Evolutionary conservation across 139 green algal species (phyloP).

Genomic region (Auxenochlorella pyrenoidosa): DNA sequence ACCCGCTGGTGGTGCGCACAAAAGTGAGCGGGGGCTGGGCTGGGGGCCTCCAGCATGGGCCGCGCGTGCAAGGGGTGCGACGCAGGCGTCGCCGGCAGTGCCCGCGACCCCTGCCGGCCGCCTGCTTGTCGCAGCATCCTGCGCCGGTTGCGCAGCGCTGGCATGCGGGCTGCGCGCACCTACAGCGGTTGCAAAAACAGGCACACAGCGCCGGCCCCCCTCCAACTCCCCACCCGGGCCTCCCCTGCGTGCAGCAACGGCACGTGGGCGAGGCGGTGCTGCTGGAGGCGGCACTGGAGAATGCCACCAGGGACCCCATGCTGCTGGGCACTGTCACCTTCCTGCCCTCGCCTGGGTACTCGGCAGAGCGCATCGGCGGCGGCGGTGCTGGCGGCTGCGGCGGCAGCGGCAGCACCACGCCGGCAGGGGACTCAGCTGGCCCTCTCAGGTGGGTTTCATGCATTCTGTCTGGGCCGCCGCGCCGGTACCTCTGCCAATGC

Average conservation of each 20-base stretch:
- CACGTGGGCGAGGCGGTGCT: constrained; percentile 50
- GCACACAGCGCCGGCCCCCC: no score
- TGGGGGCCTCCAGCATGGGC: neutral
- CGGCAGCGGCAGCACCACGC: neutral
- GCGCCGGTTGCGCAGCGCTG: no score
- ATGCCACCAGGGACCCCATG: constrained; percentile 67
- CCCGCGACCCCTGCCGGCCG: no score
- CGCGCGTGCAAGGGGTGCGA: neutral
- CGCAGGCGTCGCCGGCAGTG: no score
- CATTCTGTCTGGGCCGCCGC: neutral
- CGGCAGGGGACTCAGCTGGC: neutral
- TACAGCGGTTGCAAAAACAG: no score
- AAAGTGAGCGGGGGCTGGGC: neutral
- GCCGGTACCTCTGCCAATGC: no score
- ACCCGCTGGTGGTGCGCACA: constrained; percentile 74
- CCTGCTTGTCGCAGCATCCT: no score
- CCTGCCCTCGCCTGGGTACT: constrained; percentile 46
- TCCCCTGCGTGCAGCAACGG: constrained; percentile 21
- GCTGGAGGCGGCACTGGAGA: constrained; percentile 82
- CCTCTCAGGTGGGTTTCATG: neutral
- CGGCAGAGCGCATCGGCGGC: constrained; percentile 19
- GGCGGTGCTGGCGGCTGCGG: neutral
- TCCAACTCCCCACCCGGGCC: neutral
- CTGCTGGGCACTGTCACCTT: constrained; percentile 75
- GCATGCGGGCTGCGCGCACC: no score